phyloP scores from a whole-genome alignment of 768 basidiomycete species.

The Suillus bovinus region DNA sequence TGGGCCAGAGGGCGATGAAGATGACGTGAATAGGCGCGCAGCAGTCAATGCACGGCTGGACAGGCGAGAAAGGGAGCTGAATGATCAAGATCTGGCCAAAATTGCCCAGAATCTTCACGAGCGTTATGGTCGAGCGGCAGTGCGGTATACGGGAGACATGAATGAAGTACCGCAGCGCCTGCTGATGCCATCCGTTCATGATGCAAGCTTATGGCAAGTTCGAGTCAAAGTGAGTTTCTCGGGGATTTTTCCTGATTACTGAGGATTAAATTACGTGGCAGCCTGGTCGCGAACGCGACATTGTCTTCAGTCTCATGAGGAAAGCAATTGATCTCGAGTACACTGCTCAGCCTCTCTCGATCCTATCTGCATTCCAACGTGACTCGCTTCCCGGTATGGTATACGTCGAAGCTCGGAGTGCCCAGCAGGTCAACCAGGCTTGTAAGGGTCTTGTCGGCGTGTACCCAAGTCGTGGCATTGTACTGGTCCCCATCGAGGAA shows the following conservation, averaged over 20 bases:
- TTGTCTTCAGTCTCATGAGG: constrained; percentile 92
- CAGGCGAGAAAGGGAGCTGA: constrained; percentile 67
- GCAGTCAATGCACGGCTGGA: constrained; percentile 70
- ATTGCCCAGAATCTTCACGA: constrained; percentile 82
- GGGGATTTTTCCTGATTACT: not conserved
- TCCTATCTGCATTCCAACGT: constrained; percentile 92
- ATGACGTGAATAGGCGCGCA: constrained; percentile 47
- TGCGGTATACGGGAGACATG: constrained; percentile 87
- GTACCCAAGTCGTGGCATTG: constrained; percentile 79
- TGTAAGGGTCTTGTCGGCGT: constrained; percentile 91
- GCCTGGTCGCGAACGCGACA: constrained; percentile 91
- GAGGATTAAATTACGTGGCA: constrained; percentile 30
- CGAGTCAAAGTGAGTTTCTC: constrained; percentile 73
- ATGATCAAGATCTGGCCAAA: constrained; percentile 78
- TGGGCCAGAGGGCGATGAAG: constrained; percentile 67
- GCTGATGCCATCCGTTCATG: constrained; percentile 95
- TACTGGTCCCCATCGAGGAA: constrained; percentile 92
- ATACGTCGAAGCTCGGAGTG: constrained; percentile 91
- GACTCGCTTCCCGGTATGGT: constrained; percentile 95
- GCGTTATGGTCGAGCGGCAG: constrained; percentile 69
- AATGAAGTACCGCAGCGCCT: constrained; percentile 91
- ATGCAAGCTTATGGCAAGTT: constrained; percentile 95
- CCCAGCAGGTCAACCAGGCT: constrained; percentile 83
- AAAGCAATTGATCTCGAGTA: constrained; percentile 88
- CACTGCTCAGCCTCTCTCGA: constrained; percentile 74